These are phyloP conservation scores for Alloteropsis semialata DNA, from an alignment of 176 grass and related monocot genomes.

Conservation along the genomic window DNA sequence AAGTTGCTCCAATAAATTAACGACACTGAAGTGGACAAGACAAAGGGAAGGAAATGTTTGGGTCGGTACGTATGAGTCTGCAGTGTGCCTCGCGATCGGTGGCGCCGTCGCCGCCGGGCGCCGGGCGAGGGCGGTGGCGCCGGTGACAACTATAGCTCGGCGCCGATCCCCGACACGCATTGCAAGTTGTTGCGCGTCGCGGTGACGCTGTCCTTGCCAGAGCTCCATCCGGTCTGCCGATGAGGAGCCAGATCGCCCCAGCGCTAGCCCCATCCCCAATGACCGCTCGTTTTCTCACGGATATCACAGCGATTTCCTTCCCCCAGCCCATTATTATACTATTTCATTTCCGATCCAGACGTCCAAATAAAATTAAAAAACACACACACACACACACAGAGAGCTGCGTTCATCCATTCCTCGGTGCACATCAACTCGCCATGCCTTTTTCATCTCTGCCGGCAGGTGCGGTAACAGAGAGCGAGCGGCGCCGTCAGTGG, in stretches of 20 bases:
- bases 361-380: not conserved
- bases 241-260: constrained; percentile 1
- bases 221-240: not conserved
- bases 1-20: not conserved
- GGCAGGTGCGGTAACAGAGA: constrained; percentile 20
- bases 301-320: not conserved
- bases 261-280: not conserved
- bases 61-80: not conserved
- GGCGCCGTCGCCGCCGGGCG: not conserved
- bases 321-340: too few relatives aligned
- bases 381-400: not conserved
- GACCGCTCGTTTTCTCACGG: constrained; percentile 16
- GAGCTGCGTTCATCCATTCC: not conserved
- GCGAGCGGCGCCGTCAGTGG: not conserved
- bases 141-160: not conserved
- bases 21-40: not conserved
- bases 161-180: not conserved
- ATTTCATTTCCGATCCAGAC: not conserved
- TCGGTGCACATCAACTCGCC: not conserved
- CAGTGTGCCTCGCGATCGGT: not conserved
- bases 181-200: constrained; percentile 8
- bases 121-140: not conserved
- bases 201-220: not conserved
- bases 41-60: not conserved
- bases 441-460: not conserved